Conservation (phyloP, 768 basidiomycete species). For the Amanita rubescens region DNA sequence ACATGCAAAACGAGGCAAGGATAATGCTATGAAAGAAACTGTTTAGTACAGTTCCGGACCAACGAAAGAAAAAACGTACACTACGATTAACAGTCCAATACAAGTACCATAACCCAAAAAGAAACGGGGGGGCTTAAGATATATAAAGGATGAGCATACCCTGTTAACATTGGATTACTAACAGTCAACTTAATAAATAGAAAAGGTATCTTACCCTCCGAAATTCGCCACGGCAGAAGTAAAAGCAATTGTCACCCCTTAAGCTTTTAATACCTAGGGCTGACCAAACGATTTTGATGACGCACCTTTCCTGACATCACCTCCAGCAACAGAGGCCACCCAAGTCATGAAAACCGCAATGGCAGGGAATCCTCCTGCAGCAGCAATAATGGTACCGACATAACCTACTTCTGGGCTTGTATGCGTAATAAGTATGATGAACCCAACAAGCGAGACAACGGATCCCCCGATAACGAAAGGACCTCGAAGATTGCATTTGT, state of each 20-base stretch:
- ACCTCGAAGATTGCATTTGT: slow-evolving; percentile 35
- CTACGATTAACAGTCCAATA: slow-evolving; percentile 24
- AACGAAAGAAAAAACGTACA: slow-evolving; percentile 19
- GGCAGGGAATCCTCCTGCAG: slow-evolving; percentile 47
- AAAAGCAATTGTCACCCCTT: slow-evolving; percentile 39
- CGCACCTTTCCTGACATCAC: slow-evolving; percentile 42
- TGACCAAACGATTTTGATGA: not conserved
- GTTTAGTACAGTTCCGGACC: not conserved
- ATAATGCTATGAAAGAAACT: slow-evolving; percentile 21
- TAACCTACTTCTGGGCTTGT: slow-evolving; percentile 31
- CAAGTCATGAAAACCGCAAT: slow-evolving; percentile 44
- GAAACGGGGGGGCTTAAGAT: slow-evolving; percentile 29
- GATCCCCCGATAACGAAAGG: slow-evolving; percentile 40
- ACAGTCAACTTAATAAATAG: not conserved
- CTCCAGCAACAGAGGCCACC: slow-evolving; percentile 48
- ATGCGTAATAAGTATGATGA: slow-evolving; percentile 38
- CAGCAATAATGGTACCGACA: slow-evolving; percentile 40
- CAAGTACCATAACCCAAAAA: slow-evolving; percentile 29
- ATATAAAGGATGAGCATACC: slow-evolving; percentile 34
- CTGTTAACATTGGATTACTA: slow-evolving; percentile 21
- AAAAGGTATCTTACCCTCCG: slow-evolving; percentile 28
- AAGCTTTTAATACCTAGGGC: not conserved
- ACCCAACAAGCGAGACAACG: slow-evolving; percentile 42
- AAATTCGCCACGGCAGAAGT: slow-evolving; percentile 51
- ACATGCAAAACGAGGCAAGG: slow-evolving; percentile 36